phyloP scores from a whole-genome alignment of 192 early-diverging fungal species.

The Backusella tarrabulga region DNA sequence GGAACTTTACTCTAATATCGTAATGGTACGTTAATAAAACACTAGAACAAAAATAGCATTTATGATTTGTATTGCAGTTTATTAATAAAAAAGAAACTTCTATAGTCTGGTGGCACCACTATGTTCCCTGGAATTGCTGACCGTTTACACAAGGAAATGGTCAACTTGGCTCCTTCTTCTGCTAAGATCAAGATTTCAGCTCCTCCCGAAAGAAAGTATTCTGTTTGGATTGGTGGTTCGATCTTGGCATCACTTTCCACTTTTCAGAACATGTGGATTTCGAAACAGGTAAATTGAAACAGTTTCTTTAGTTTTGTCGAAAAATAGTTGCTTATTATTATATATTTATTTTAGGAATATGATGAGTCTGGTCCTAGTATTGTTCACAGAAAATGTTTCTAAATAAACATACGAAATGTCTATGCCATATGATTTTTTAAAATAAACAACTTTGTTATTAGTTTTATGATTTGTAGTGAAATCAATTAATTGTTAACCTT shows the following conservation, averaged over 20 bases:
- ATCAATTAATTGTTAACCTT: neutral
- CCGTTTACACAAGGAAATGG: neutral
- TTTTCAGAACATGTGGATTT: neutral
- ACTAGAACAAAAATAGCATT: neutral
- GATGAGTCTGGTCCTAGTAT: neutral
- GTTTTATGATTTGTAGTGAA: neutral
- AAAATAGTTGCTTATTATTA: neutral
- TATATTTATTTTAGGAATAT: neutral
- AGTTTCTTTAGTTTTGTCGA: neutral
- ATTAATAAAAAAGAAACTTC: neutral
- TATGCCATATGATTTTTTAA: neutral
- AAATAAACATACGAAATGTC: neutral
- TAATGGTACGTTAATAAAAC: neutral
- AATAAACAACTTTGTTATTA: neutral
- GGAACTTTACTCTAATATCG: constrained; percentile 75
- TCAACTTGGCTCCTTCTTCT: neutral
- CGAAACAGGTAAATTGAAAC: neutral
- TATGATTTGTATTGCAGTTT: neutral
- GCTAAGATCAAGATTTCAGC: neutral
- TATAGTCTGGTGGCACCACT: neutral
- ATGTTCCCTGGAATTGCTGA: neutral
- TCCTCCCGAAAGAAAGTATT: neutral
- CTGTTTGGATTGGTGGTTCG: constrained; percentile 1
- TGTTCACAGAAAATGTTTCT: constrained; percentile 4
- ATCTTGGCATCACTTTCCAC: neutral